Evolutionary conservation across 2,329 filamentous ascomycete genomes (phyloP), one percentile per base, ranked within the genome.

Genomic region (Cladosporium sp.): DNA sequence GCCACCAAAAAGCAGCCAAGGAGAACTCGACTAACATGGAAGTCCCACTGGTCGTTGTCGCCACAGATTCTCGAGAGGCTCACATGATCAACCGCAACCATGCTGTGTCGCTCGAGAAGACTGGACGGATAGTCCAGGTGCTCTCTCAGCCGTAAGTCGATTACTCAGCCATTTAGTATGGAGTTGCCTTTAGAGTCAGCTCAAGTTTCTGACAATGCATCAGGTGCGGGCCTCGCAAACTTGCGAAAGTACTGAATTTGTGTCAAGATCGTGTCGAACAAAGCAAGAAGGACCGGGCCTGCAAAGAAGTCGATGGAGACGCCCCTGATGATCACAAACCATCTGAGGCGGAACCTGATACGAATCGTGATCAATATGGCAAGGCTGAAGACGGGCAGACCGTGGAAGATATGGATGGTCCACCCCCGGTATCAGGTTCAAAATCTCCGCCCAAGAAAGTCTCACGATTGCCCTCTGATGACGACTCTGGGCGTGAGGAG

Each of bases 141-240:
- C 67, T 79, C 1, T 73, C 74, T 10, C 75, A 79, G 53, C 71
- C 71, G 8, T 53, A 28, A 26, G 49, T 53, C 43, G n/a, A n/a
- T n/a, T n/a, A 21, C 23, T 13, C 28, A 39, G 13, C 36, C n/a
- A n/a, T n/a, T n/a, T n/a, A n/a, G n/a, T n/a, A n/a, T n/a, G n/a
- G n/a, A n/a, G n/a, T n/a, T n/a, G n/a, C n/a, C n/a, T n/a, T 39
- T 13, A 1, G 2, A 48, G 2, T 2, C 43, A 10, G 18, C 23
- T 48, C 43, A 23, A 23, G 3, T 5, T 7, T 21, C n/a, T 48
- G 11, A 48, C 6, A n/a, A 6, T 23, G 28, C 23, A 3, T 23
- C 25, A 53, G 49, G 49, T 77, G 77, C 57, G 79, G 79, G 4
- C 78, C 79, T 3, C 72, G 76, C 56, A 80, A 79, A 67, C 74